These are phyloP conservation scores for Withania somnifera DNA, from an alignment of 305 asterid species.

Conservation along the genomic window DNA sequence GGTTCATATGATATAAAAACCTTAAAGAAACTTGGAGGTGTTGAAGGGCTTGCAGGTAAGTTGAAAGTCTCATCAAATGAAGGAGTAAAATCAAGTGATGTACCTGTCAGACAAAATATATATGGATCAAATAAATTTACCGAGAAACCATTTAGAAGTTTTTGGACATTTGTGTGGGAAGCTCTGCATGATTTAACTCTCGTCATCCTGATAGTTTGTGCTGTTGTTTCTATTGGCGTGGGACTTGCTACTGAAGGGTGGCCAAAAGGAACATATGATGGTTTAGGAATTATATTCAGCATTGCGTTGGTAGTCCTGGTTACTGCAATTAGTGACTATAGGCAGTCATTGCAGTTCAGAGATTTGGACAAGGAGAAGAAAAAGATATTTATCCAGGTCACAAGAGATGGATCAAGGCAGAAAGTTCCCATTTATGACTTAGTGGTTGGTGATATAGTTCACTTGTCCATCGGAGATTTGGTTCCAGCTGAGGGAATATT, in stretches of 20 bases:
- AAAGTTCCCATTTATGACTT: conserved; percentile 73
- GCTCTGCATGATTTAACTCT: conserved; percentile 92
- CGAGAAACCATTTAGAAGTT: conserved; percentile 80
- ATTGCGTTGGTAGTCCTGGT: conserved; percentile 76
- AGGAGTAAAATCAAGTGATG: conserved; percentile 56
- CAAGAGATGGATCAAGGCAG: conserved; percentile 70
- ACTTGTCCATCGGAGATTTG: conserved; percentile 62
- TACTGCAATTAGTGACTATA: conserved; percentile 89
- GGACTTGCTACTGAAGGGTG: conserved; percentile 98
- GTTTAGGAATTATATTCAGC: conserved; percentile 77
- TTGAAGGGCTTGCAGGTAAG: conserved; percentile 60
- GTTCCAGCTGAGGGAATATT: conserved; percentile 91
- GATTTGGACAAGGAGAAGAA: conserved; percentile 97
- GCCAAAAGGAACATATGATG: conserved; percentile 91
- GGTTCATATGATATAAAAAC: conserved; percentile 69
- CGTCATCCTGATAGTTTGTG: conserved; percentile 72
- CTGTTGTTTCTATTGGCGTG: conserved; percentile 80
- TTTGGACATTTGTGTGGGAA: conserved; percentile 90
- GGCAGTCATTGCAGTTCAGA: conserved; percentile 82
- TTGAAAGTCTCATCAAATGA: conserved; percentile 52
- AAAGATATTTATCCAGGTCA: conserved; percentile 74
- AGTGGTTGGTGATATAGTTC: conserved; percentile 86
- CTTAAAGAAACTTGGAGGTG: conserved; percentile 55
- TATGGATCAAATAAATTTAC: conserved; percentile 70
- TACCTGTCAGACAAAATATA: conserved; percentile 44